Base-by-base conservation (phyloP, 192 early-diverging fungal species). In the Phlyctochytrium planicorne region DNA sequence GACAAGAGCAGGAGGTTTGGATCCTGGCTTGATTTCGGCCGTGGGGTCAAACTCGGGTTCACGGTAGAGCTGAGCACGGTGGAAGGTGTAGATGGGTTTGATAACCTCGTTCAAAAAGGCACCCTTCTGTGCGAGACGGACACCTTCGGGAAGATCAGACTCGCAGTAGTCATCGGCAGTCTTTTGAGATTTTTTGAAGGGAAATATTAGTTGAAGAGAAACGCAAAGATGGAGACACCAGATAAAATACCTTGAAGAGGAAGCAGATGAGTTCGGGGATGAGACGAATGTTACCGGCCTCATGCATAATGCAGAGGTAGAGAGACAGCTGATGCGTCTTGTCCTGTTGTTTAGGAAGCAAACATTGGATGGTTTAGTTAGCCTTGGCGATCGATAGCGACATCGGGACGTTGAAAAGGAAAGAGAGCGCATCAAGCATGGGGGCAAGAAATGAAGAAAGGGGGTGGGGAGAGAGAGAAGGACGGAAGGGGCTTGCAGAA, bases 61-160 rank as follows among this genome's bases (percentile, higher is more conserved):
- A n/a, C n/a, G n/a, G 75, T 93, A 93, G 30, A 78, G 75, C 75
- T 92, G 89, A 65, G 90, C 86, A 24, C 88, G 85, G 68, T 90
- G 84, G 66, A 85, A 92, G 37, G 70, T 75, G 67, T 92, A 92
- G 34, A 92, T 71, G 29, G 90, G 91, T 2, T 82, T 84, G 24
- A 90, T 77, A n/a, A 93, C 40, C 55, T 86, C 81, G 66, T 81
- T 76, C 40, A 93, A 72, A 70, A 87, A 93, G 47, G 84, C 84
- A 35, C 91, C 91, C 0, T 80, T 81, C 74, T 10, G 12, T 50
- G 40, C 40, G 40, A 50, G 40, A n/a, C 40, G 40, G 40, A 50
- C 40, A 50, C 40, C 40, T n/a, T 50, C 40, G 40, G 40, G 40
- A n/a, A 50, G 40, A n/a, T n/a, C 40, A n/a, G 40, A 50, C 40